Percentiles rank a stretch among this genome's conserved stretches.
Conservation (phyloP, 2,329 filamentous ascomycete genomes). For the Aspergillus luchuensis region DNA sequence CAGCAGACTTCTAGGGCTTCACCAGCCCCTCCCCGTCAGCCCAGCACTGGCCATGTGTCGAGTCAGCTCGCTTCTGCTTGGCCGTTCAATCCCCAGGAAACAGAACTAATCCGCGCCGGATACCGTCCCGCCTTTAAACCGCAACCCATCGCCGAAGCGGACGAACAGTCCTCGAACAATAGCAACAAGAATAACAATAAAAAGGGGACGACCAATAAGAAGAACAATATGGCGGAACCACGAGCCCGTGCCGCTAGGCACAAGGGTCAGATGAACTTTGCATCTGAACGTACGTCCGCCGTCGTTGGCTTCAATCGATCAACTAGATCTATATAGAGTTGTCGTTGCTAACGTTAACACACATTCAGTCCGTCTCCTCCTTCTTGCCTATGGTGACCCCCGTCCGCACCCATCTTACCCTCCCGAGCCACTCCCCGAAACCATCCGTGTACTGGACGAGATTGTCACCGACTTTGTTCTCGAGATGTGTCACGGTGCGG, state of each 20-base stretch:
- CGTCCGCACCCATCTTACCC: conserved; percentile 64
- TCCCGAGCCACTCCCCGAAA: conserved; percentile 75
- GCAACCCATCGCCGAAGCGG: background rate
- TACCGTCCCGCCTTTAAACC: conserved; percentile 27
- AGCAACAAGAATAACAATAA: no score
- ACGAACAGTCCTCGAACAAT: conserved; percentile 10
- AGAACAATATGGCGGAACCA: conserved; percentile 65
- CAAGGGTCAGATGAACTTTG: conserved; percentile 80
- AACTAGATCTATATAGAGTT: background rate
- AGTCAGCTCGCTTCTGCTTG: conserved; percentile 23
- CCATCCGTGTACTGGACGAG: conserved; percentile 85
- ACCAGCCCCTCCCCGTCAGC: conserved; percentile 4
- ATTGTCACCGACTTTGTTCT: conserved; percentile 97
- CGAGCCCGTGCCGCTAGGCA: conserved; percentile 76
- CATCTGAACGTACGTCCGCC: conserved; percentile 60
- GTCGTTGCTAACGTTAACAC: background rate
- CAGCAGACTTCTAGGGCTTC: conserved; percentile 1
- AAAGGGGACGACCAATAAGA: background rate
- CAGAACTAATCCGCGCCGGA: conserved; percentile 25
- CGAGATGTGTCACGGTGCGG: conserved; percentile 87
- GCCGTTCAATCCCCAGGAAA: conserved; percentile 27
- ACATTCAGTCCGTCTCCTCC: conserved; percentile 42
- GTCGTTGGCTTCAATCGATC: no score
- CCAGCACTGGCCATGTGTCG: conserved; percentile 22
- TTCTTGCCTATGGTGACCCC: conserved; percentile 50